These are phyloP conservation scores for Mitragyna speciosa DNA, from an alignment of 257 asterid species.

Conservation along the genomic window DNA sequence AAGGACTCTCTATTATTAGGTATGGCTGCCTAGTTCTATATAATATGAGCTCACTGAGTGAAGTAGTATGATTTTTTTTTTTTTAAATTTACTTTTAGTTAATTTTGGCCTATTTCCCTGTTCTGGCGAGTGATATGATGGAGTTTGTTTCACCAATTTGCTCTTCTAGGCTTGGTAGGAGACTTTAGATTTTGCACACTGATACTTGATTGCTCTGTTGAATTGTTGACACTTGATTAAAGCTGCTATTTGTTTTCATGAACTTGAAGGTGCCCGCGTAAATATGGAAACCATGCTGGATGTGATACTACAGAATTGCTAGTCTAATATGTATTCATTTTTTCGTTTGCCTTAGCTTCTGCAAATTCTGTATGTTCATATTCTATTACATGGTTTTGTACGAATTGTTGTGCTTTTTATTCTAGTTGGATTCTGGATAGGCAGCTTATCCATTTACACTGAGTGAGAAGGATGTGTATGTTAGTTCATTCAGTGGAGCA, in stretches of 20 bases:
- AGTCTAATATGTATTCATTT: neutral
- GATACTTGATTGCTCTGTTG: neutral
- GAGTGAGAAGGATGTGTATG: neutral
- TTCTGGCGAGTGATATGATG: neutral
- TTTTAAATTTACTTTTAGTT: neutral
- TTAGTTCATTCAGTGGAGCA: neutral
- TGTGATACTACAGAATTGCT: neutral
- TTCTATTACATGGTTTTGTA: neutral
- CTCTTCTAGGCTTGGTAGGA: neutral
- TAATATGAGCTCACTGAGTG: neutral
- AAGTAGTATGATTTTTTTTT: neutral
- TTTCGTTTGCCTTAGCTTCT: neutral
- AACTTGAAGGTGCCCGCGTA: neutral
- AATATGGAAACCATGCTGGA: neutral
- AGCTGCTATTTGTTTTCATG: neutral
- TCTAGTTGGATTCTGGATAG: neutral
- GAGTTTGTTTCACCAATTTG: neutral
- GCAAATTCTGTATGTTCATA: neutral
- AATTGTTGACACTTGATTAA: neutral
- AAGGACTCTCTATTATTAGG: neutral
- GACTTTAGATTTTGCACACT: neutral
- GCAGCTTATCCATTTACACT: neutral
- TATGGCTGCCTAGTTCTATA: neutral
- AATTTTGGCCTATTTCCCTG: neutral
- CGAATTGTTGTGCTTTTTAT: neutral